These are phyloP conservation scores for Leishmania tropica DNA, from an alignment of 208 protist genomes.

Conservation along the genomic window DNA sequence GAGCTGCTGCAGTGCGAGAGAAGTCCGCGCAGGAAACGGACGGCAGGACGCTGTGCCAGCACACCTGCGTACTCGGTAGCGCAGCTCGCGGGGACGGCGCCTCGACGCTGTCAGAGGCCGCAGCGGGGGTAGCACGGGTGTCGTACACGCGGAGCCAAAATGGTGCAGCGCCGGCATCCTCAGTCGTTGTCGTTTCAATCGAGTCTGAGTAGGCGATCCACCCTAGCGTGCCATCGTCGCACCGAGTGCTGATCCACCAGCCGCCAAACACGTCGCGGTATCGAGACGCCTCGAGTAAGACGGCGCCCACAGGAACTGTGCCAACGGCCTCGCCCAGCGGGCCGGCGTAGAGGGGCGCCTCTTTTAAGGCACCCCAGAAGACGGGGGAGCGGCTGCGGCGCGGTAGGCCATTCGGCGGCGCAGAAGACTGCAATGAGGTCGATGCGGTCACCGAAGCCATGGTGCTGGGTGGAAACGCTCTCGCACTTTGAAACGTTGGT, in stretches of 20 bases:
- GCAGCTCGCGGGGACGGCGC: neutral
- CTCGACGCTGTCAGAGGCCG: neutral
- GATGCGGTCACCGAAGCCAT: neutral
- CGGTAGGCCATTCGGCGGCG: neutral
- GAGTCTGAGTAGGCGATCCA: slow-evolving; percentile 38
- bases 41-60: neutral
- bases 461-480: neutral
- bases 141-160: slow-evolving; percentile 54
- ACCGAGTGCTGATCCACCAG: slow-evolving; percentile 65
- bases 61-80: neutral
- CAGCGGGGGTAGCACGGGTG: slow-evolving; percentile 11
- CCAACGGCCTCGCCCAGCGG: slow-evolving; percentile 73
- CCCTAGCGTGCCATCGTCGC: slow-evolving; percentile 41
- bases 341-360: slow-evolving; percentile 50
- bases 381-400: slow-evolving; percentile 22
- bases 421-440: neutral
- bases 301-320: slow-evolving; percentile 39
- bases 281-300: slow-evolving; percentile 60
- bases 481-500: neutral
- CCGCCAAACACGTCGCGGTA: slow-evolving; percentile 68
- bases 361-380: slow-evolving; percentile 60
- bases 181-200: neutral
- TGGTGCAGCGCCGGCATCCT: neutral
- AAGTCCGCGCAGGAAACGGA: neutral
- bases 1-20: neutral